Base-by-base conservation (phyloP, 495 filamentous ascomycete species). In the Xanthoparmelia taractica region DNA sequence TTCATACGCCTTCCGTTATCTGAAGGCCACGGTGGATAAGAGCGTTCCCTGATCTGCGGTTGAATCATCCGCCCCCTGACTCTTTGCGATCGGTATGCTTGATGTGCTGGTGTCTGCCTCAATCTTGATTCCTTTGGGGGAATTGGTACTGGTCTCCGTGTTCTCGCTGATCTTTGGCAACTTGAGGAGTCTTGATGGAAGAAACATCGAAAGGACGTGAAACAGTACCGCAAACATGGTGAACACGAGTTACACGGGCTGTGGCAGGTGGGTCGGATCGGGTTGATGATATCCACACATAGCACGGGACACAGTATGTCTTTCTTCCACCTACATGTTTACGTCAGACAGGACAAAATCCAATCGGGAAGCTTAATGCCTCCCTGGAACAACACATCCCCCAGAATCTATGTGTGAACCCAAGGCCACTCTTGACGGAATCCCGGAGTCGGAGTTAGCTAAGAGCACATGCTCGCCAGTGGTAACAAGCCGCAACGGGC, bases 101-200 rank as follows among this genome's bases (percentile, higher is more conserved):
- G 15, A 3, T 20, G 17, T 33, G 29, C 15, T 13, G 3, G 11
- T 33, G 15, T 54, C 17, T 4, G 2, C 3, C 15, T n/a, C 50
- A 4, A 2, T 29, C 29, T 33, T 33, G 6, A 33, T 33, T 15
- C 27, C 33, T 11, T 33, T 54, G 0, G 50, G 50, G 50, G 50
- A 54, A 33, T 54, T 34, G 29, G 33, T 33, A n/a, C 17, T 54
- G 50, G 33, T 54, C 5, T 54, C 50, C 20, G 20, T 17, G 27
- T 52, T 58, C 38, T 57, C 31, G 33, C 38, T 56, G 34, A 36
- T n/a, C 29, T 36, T 66, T 34, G 20, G 57, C n/a, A 17, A 25
- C 31, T 25, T 33, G 50, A 54, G 50, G 15, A 34, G 50, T n/a
- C 50, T 34, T 54, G 50, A 54, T 54, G 50, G 50, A 54, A 34